Evolutionary conservation across 2,329 filamentous ascomycete species (phyloP).

Genomic region (Curvularia hawaiiensis): DNA sequence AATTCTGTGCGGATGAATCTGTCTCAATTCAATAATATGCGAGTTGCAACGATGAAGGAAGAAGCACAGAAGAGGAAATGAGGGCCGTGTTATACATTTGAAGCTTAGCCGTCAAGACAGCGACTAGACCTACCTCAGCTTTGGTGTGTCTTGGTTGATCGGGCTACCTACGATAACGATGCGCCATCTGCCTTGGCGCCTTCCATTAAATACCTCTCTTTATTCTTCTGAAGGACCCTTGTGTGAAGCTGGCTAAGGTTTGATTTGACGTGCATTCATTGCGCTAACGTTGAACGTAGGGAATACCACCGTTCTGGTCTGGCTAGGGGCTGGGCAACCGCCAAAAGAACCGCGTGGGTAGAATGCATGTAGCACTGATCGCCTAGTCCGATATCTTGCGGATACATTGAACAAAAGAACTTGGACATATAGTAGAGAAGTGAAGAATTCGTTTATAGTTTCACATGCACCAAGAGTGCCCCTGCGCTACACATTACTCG

Average conservation of each 20-base stretch:
- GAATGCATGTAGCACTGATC: background rate
- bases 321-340: background rate
- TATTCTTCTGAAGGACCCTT: background rate
- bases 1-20: background rate
- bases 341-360: background rate
- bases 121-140: background rate
- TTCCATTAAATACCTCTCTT: slow-evolving; percentile 2
- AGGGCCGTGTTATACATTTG: background rate
- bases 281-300: background rate
- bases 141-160: background rate
- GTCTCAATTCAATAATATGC: background rate
- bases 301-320: background rate
- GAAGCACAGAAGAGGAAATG: background rate
- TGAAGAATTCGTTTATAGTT: background rate
- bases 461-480: background rate
- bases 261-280: background rate
- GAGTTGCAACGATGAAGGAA: background rate
- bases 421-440: background rate
- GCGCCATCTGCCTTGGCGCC: slow-evolving; percentile 18
- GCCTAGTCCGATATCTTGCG: background rate
- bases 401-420: background rate
- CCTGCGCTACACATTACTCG: slow-evolving; percentile 5
- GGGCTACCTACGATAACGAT: slow-evolving; percentile 23
- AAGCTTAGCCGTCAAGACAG: background rate
- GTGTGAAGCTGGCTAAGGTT: background rate